These are phyloP conservation scores for Phialophora verrucosa DNA, from an alignment of 2,329 filamentous ascomycete genomes.

Conservation along the genomic window DNA sequence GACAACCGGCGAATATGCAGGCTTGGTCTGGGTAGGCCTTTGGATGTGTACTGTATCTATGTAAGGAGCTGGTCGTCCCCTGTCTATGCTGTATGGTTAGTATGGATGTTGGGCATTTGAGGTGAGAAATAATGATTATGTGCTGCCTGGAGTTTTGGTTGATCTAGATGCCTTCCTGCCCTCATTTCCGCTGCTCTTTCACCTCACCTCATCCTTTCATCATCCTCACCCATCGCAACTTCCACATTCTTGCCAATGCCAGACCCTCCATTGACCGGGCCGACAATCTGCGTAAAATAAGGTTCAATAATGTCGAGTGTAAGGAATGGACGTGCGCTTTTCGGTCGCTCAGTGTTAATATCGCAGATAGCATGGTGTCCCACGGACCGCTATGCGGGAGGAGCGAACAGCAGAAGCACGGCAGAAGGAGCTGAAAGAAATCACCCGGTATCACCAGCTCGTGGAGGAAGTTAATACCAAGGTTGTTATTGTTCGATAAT, in stretches of 20 bases:
- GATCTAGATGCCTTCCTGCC: neutral
- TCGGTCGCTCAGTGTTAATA: neutral
- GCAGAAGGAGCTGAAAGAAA: conserved; percentile 74
- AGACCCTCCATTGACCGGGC: neutral
- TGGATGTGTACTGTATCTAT: conserved; percentile 22
- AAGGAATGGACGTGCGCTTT: conserved; percentile 8
- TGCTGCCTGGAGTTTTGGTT: conserved; percentile 19
- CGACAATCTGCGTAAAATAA: neutral
- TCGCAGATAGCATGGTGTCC: conserved; percentile 75
- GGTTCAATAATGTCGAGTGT: conserved; percentile 37
- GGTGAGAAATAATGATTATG: neutral
- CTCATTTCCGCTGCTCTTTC: conserved; percentile 20
- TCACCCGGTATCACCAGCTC: conserved; percentile 74
- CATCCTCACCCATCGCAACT: neutral
- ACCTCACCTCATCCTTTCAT: neutral
- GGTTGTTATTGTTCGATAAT: conserved; percentile 50
- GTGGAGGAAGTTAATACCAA: conserved; percentile 71
- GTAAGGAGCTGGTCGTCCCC: conserved; percentile 34
- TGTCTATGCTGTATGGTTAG: conserved; percentile 16
- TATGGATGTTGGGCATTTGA: conserved; percentile 17
- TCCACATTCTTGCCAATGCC: neutral
- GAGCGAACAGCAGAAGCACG: conserved; percentile 72
- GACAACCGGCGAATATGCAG: neutral
- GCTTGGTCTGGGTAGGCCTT: neutral
- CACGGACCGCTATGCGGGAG: conserved; percentile 66